Percentiles rank a stretch among this genome's conserved stretches.
These are phyloP conservation scores for Phytophthora ramorum DNA, from an alignment of 352 stramenopile species.

Conservation along the genomic window DNA sequence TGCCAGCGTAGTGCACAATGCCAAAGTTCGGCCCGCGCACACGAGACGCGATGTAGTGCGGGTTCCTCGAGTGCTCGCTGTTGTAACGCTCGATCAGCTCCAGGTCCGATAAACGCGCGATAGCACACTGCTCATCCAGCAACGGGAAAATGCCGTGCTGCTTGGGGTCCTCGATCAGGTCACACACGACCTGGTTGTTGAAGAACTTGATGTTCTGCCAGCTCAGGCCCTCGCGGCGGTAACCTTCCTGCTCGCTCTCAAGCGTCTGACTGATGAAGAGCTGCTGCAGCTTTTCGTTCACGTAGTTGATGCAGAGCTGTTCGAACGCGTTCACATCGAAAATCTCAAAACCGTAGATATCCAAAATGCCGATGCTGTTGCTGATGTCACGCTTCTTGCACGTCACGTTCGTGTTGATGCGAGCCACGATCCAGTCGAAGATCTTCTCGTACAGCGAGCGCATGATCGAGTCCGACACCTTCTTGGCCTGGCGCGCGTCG, in stretches of 20 bases:
- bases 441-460: conserved; percentile 91
- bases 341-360: conserved; percentile 93
- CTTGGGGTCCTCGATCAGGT: conserved; percentile 89
- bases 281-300: conserved; percentile 90
- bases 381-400: conserved; percentile 64
- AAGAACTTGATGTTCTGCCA: conserved; percentile 85
- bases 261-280: conserved; percentile 90
- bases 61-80: conserved; percentile 67
- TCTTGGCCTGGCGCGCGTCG: conserved; percentile 77
- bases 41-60: conserved; percentile 78
- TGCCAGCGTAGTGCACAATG: conserved; percentile 87
- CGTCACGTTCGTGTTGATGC: conserved; percentile 87
- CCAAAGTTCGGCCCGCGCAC: conserved; percentile 78
- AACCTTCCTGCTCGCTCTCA: conserved; percentile 81
- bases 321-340: conserved; percentile 92
- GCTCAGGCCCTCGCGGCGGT: conserved; percentile 73
- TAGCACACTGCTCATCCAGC: conserved; percentile 83
- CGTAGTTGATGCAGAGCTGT: conserved; percentile 93
- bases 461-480: conserved; percentile 87
- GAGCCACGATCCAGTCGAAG: conserved; percentile 89
- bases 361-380: conserved; percentile 89
- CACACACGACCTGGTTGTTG: conserved; percentile 91
- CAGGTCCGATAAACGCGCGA: conserved; percentile 70
- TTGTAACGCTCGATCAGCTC: conserved; percentile 86
- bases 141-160: conserved; percentile 84